Conservation (phyloP, 1,284 basidiomycete genomes). For the Xerocomus nothofagi region DNA sequence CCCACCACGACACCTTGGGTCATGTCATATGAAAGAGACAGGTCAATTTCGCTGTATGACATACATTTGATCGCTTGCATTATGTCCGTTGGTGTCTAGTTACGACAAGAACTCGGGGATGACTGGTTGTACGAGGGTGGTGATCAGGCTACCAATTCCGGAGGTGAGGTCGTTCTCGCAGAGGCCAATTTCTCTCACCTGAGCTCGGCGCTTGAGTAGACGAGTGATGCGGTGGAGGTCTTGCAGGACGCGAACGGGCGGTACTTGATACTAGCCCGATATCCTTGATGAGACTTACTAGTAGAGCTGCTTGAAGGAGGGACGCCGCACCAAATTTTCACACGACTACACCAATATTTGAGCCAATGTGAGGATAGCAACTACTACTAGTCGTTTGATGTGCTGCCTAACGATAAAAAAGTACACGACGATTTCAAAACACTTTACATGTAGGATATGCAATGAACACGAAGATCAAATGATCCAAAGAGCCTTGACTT, state of each 20-base stretch:
- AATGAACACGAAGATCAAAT: constrained; percentile 16
- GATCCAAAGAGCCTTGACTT: constrained; percentile 6
- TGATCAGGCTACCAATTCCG: constrained; percentile 17
- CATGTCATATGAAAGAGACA: constrained; percentile 31
- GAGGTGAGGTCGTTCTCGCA: constrained; percentile 11
- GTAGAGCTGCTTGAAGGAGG: constrained; percentile 15
- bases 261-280: constrained; percentile 31
- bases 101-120: constrained; percentile 13
- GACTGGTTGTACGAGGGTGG: constrained; percentile 14
- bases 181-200: constrained; percentile 7
- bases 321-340: constrained; percentile 25
- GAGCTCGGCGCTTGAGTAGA: neutral
- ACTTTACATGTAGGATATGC: constrained; percentile 36
- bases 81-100: constrained; percentile 31
- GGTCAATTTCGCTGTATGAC: constrained; percentile 20
- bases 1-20: constrained; percentile 91
- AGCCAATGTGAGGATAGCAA: constrained; percentile 1
- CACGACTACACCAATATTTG: constrained; percentile 15
- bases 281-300: constrained; percentile 34
- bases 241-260: constrained; percentile 19
- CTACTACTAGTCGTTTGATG: neutral
- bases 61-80: constrained; percentile 76
- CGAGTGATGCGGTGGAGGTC: neutral
- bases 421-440: constrained; percentile 34
- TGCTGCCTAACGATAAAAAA: constrained; percentile 14